These are phyloP conservation scores for Psidium friedrichsthalianum DNA, from an alignment of 345 rosid genomes.

Conservation along the genomic window DNA sequence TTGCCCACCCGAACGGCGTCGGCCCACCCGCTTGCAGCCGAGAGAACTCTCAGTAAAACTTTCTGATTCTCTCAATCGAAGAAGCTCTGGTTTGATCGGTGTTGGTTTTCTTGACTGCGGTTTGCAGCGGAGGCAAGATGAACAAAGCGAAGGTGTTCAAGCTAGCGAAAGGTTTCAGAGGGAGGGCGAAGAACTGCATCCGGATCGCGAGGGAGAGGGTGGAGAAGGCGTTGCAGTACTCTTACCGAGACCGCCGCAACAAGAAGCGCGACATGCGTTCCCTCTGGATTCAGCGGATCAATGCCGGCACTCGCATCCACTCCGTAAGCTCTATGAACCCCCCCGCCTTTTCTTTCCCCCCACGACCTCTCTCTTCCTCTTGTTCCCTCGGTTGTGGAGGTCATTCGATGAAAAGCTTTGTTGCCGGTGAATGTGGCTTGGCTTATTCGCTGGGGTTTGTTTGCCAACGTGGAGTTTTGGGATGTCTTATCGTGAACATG, in stretches of 20 bases:
- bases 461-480: not conserved
- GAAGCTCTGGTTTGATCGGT: not conserved
- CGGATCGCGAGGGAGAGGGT: slow-evolving; percentile 88
- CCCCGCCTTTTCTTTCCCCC: not conserved
- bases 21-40: not conserved
- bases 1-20: not conserved
- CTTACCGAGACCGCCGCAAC: slow-evolving; percentile 89
- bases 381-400: not conserved
- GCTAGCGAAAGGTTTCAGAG: slow-evolving; percentile 88
- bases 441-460: not conserved
- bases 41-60: not conserved
- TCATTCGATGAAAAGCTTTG: not conserved
- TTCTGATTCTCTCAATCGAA: not conserved
- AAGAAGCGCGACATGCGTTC: slow-evolving; percentile 97
- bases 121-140: slow-evolving; percentile 20
- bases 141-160: slow-evolving; percentile 82
- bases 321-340: slow-evolving; percentile 30
- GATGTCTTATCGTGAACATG: not conserved
- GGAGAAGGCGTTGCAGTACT: slow-evolving; percentile 93
- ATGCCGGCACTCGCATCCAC: slow-evolving; percentile 83
- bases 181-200: slow-evolving; percentile 91
- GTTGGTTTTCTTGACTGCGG: not conserved
- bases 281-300: slow-evolving; percentile 94
- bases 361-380: not conserved
- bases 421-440: not conserved